A percentile compares a stretch with the other conserved stretches of the same genome.
Conservation (phyloP, 2,329 filamentous ascomycete genomes). For the Neofusicoccum sp. region DNA sequence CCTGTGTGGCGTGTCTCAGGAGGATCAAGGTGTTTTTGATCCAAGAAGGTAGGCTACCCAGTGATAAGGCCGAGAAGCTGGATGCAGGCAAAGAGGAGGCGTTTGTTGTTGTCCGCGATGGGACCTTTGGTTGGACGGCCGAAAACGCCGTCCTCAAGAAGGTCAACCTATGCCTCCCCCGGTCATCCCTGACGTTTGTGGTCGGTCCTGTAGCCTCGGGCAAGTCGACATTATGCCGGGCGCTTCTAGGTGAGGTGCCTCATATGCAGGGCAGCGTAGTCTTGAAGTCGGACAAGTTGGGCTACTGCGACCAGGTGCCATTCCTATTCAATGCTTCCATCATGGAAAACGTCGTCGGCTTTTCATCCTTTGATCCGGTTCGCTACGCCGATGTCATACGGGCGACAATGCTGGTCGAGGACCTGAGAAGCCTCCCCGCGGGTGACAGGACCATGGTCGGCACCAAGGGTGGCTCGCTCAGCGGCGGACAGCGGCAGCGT, state of each 20-base stretch:
- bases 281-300: slow-evolving; percentile 32
- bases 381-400: slow-evolving; percentile 38
- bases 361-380: slow-evolving; percentile 34
- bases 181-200: slow-evolving; percentile 22
- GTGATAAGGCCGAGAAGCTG: slow-evolving; percentile 26
- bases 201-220: slow-evolving; percentile 21
- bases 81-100: slow-evolving; percentile 23
- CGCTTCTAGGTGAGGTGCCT: slow-evolving; percentile 34
- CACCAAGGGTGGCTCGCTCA: slow-evolving; percentile 52
- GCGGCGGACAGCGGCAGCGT: slow-evolving; percentile 54
- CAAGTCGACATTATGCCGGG: slow-evolving; percentile 41
- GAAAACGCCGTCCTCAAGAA: slow-evolving; percentile 42
- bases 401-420: slow-evolving; percentile 34
- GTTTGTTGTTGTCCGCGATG: slow-evolving; percentile 38
- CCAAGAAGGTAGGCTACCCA: not conserved
- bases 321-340: slow-evolving; percentile 40
- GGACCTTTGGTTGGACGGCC: slow-evolving; percentile 48
- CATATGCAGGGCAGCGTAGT: slow-evolving; percentile 32
- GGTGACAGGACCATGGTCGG: slow-evolving; percentile 48
- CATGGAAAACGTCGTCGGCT: slow-evolving; percentile 36
- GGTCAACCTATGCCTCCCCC: slow-evolving; percentile 42
- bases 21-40: not conserved
- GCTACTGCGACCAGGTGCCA: slow-evolving; percentile 38
- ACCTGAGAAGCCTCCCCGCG: slow-evolving; percentile 32
- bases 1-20: not conserved